Conservation (phyloP, 2,329 filamentous ascomycete species). For the Epichloe elymi region DNA sequence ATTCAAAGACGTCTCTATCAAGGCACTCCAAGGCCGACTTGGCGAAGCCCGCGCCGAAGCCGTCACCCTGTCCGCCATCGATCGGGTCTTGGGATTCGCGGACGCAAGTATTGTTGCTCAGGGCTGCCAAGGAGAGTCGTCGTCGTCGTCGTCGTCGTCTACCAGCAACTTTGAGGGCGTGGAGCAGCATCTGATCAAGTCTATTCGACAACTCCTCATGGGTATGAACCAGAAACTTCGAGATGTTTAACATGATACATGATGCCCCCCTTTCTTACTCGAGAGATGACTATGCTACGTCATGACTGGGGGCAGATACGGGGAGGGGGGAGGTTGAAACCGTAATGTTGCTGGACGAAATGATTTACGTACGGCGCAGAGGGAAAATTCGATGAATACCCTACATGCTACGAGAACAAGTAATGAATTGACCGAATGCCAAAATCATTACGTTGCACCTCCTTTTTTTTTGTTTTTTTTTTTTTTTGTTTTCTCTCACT, state of each 20-base stretch:
- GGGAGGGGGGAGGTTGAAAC: background rate
- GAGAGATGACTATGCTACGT: no score
- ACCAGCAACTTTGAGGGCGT: conserved; percentile 24
- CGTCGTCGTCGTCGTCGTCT: background rate
- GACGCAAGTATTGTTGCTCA: conserved; percentile 28
- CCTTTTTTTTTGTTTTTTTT: no score
- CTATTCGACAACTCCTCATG: conserved; percentile 24
- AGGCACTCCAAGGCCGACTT: conserved; percentile 26
- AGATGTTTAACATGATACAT: conserved; percentile 3
- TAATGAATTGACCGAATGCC: background rate
- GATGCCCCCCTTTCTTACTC: background rate
- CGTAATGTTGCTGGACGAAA: background rate
- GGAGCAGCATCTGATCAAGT: conserved; percentile 28
- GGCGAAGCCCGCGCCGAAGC: conserved; percentile 31
- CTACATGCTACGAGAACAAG: background rate
- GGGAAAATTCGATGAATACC: background rate
- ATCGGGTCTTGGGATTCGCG: conserved; percentile 35
- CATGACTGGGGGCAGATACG: no score
- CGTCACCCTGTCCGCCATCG: conserved; percentile 35
- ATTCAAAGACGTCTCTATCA: conserved; percentile 33
- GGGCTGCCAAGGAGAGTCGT: conserved; percentile 17
- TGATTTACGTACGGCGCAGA: background rate
- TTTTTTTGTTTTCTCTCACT: no score
- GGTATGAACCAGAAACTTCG: conserved; percentile 27
- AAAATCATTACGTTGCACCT: background rate